These are phyloP conservation scores for Pezicula radicicola DNA, from an alignment of 2,329 filamentous ascomycete genomes.

Conservation along the genomic window DNA sequence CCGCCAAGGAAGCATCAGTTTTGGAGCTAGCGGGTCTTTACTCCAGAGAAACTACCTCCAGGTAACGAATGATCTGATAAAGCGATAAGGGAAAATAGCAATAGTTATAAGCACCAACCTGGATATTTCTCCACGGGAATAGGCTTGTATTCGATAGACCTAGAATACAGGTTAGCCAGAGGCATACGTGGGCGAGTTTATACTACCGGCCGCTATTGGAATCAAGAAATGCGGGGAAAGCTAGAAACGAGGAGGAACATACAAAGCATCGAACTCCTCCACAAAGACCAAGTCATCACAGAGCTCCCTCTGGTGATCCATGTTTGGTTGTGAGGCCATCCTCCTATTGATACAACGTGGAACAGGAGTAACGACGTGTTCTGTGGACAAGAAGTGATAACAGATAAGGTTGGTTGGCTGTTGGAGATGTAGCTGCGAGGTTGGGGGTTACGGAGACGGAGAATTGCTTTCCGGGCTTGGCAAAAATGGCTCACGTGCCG, in stretches of 20 bases:
- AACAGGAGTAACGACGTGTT: too few species aligned
- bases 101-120: background rate
- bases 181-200: too few species aligned
- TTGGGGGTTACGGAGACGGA: too few species aligned
- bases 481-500: background rate
- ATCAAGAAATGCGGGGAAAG: background rate
- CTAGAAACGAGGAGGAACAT: background rate
- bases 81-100: background rate
- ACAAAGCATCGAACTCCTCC: slow-evolving; percentile 11
- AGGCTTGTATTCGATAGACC: background rate
- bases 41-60: too few species aligned
- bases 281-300: slow-evolving; percentile 4
- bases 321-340: background rate
- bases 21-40: too few species aligned
- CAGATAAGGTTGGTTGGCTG: too few species aligned
- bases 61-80: background rate
- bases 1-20: too few species aligned
- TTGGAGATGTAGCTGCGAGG: too few species aligned
- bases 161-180: background rate
- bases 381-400: too few species aligned
- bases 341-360: too few species aligned
- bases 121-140: slow-evolving; percentile 6
- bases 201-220: too few species aligned
- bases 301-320: background rate
- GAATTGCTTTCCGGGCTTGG: too few species aligned